These are phyloP conservation scores for Nicotiana rustica DNA, from an alignment of 305 asterid genomes.

Conservation along the genomic window DNA sequence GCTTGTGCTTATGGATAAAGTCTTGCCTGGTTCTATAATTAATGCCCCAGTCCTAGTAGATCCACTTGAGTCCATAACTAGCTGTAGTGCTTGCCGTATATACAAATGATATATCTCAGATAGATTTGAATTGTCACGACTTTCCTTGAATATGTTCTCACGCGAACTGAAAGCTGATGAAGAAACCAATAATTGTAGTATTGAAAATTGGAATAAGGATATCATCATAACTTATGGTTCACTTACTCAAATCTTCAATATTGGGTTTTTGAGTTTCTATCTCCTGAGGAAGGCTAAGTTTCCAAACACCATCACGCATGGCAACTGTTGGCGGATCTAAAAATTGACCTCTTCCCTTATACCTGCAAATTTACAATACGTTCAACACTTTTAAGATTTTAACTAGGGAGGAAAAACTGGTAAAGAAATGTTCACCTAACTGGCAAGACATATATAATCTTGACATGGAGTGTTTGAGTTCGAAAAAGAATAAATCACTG, in stretches of 20 bases:
- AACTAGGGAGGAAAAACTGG: neutral
- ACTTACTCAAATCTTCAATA: conserved; percentile 62
- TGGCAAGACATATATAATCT: conserved; percentile 7
- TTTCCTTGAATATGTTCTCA: conserved; percentile 68
- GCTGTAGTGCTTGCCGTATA: conserved; percentile 55
- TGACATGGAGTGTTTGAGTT: neutral
- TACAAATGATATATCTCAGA: conserved; percentile 63
- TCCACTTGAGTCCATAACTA: conserved; percentile 48
- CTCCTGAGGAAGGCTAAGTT: conserved; percentile 70
- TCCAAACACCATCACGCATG: conserved; percentile 72
- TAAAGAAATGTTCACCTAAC: conserved; percentile 15
- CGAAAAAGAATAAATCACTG: neutral
- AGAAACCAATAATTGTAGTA: conserved; percentile 31
- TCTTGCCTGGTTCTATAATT: conserved; percentile 92
- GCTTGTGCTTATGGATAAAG: neutral
- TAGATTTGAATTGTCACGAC: conserved; percentile 69
- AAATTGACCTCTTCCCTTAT: conserved; percentile 88
- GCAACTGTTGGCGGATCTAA: conserved; percentile 90
- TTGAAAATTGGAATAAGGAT: conserved; percentile 37
- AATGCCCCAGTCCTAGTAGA: conserved; percentile 70
- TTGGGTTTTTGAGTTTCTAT: conserved; percentile 56
- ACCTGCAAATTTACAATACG: conserved; percentile 59
- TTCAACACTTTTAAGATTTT: conserved; percentile 8
- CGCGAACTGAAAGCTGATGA: conserved; percentile 75
- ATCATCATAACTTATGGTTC: conserved; percentile 35